Conservation (phyloP, 2,329 filamentous ascomycete genomes). For the Triangularia verruculosa region DNA sequence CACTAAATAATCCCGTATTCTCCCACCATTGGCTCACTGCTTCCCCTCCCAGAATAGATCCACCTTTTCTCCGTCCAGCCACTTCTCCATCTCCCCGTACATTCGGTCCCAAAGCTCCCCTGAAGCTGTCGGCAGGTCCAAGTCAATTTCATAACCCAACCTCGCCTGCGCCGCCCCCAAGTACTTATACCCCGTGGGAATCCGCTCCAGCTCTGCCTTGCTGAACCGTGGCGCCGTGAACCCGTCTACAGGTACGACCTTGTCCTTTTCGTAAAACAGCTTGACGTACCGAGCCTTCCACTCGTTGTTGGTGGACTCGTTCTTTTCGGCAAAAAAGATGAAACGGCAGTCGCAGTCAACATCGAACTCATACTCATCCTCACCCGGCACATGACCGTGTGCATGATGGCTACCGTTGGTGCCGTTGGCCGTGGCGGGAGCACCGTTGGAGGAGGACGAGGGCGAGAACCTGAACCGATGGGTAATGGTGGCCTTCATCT, state of each 20-base stretch:
- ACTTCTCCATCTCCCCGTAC: constrained; percentile 43
- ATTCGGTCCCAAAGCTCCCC: constrained; percentile 37
- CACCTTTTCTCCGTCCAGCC: constrained; percentile 35
- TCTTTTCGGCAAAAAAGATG: constrained; percentile 45
- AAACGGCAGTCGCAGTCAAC: constrained; percentile 52
- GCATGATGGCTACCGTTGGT: not conserved
- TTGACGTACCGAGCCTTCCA: constrained; percentile 47
- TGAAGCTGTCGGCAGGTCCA: constrained; percentile 40
- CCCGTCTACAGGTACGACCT: constrained; percentile 45
- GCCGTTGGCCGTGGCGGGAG: not conserved
- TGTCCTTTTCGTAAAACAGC: constrained; percentile 50
- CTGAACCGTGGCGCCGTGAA: constrained; percentile 38
- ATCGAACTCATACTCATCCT: constrained; percentile 40
- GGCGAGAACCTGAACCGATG: constrained; percentile 41
- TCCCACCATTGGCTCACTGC: not conserved
- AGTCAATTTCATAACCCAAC: constrained; percentile 44
- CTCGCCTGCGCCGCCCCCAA: constrained; percentile 46
- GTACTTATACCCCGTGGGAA: constrained; percentile 46
- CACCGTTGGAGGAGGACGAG: not conserved
- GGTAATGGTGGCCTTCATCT: constrained; percentile 55
- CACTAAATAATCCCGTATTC: not conserved
- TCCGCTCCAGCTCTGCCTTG: constrained; percentile 37
- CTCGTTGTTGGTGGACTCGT: constrained; percentile 20
- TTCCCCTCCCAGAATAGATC: constrained; percentile 27
- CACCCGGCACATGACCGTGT: constrained; percentile 14